A percentile compares a stretch with the other conserved stretches of the same genome.
phyloP scores from a whole-genome alignment of 306 rosid species.

The Chamaecrista fasciculata region DNA sequence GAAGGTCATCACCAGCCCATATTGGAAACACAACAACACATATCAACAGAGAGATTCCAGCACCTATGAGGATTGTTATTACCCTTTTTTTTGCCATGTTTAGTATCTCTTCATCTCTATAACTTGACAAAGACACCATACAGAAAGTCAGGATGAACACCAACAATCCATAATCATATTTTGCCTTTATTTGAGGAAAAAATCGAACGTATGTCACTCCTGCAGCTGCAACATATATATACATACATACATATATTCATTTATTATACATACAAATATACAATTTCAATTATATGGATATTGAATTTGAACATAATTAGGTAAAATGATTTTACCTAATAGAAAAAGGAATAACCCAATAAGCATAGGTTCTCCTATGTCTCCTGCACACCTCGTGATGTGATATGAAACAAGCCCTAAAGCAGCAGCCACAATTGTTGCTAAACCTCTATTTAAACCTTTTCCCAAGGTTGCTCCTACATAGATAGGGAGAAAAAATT shows the following conservation, averaged over 20 bases:
- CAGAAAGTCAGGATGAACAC: conserved; percentile 53
- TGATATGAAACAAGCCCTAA: conserved; percentile 30
- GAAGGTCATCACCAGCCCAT: conserved; percentile 60
- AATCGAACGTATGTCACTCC: conserved; percentile 45
- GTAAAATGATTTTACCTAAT: conserved; percentile 1
- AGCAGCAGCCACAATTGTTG: conserved; percentile 32
- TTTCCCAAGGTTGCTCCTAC: conserved; percentile 42
- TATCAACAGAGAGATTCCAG: conserved; percentile 24
- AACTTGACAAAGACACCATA: conserved; percentile 46
- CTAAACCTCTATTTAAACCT: conserved; percentile 39
- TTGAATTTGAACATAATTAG: too few relatives aligned
- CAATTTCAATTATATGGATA: too few relatives aligned
- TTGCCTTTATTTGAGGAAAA: conserved; percentile 43
- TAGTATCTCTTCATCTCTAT: conserved; percentile 28
- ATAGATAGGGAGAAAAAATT: too few relatives aligned
- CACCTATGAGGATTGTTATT: conserved; percentile 40
- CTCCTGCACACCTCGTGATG: conserved; percentile 16
- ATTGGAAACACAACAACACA: conserved; percentile 42
- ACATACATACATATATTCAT: too few relatives aligned
- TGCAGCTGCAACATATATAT: conserved; percentile 29
- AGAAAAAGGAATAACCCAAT: conserved; percentile 25
- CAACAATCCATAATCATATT: conserved; percentile 56
- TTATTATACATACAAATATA: too few relatives aligned
- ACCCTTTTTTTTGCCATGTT: conserved; percentile 40
- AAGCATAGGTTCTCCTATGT: conserved; percentile 6